Base-by-base conservation (phyloP, 2,329 filamentous ascomycete genomes). In the Lasiodiplodia citricola region DNA sequence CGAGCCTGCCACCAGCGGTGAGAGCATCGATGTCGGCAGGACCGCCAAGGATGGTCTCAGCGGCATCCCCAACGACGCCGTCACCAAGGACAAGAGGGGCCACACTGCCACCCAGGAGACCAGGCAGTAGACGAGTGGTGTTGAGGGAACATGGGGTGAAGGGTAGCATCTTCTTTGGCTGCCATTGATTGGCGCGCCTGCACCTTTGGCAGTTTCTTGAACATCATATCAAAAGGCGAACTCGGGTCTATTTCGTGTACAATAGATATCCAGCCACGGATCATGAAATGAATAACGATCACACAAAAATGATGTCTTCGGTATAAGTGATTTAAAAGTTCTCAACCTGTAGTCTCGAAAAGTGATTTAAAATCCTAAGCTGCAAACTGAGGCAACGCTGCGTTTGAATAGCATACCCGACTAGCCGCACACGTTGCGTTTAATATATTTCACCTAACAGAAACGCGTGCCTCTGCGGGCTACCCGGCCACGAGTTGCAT, bases 1-100 rank as follows among this genome's bases (percentile, higher is more conserved):
- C 41, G 79, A 78, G 63, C 82, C 83, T 25, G 78, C 81, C 66
- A 75, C 81, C 28, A 78, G 79, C 55, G 85, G 81, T 16, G 82
- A 84, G 4, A 85, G 82, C 54, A 73, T 75, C 68, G 74, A 79
- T 51, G 85, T 92, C 68, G 91, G 90, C 14, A 85, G 90, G 55
- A 84, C 92, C 78, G 90, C 83, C 23, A 81, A 83, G 71, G 89
- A 92, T 41, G 82, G 82, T 47, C 78, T 91, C 13, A 78, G 82
- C 11, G 83, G 83, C 2, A 79, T 87, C 25, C 88, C 89, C 21
- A 87, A 86, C 76, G 90, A 92, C 78, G 88, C 88, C 56, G 81
- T 83, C n/a, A 78, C 83, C 18, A 80, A 82, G 63, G 86, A 83
- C 71, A 74, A 77, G 65, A 83, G 81, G 78, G 67, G 80, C 67